Conservation (phyloP, 257 asterid genomes). For the Ligustrum vulgare region DNA sequence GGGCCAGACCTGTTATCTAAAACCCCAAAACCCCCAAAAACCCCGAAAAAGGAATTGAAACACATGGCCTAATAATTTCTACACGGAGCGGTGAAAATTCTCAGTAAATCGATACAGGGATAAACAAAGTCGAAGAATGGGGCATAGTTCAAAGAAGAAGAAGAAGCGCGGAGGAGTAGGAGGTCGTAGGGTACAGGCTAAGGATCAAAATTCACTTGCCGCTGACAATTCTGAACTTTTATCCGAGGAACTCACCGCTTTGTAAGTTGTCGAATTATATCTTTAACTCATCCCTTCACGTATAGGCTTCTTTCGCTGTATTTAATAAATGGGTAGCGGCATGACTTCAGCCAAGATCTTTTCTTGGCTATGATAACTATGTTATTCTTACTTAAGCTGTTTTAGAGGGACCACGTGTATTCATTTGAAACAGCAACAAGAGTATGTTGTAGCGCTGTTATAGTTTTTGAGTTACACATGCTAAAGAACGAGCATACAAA, state of each 20-base stretch:
- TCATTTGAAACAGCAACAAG: too few species aligned
- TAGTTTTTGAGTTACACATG: not conserved
- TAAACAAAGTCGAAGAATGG: constrained; percentile 41
- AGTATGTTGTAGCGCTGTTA: too few species aligned
- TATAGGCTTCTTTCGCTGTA: too few species aligned
- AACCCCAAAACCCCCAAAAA: not conserved
- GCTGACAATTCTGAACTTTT: constrained; percentile 58
- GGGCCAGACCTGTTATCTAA: too few species aligned
- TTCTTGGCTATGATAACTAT: too few species aligned
- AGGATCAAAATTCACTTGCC: constrained; percentile 60
- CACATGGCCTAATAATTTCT: not conserved
- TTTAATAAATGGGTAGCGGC: too few species aligned
- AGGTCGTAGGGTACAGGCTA: constrained; percentile 60
- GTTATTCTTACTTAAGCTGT: too few species aligned
- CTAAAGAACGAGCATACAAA: not conserved
- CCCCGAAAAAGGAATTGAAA: not conserved
- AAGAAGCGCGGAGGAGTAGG: constrained; percentile 59
- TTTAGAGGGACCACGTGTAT: too few species aligned
- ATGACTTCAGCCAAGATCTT: too few species aligned
- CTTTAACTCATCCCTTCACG: not conserved
- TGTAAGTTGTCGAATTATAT: constrained; percentile 44
- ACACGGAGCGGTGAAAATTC: not conserved
- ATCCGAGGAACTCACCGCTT: constrained; percentile 81
- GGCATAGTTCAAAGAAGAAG: constrained; percentile 78
- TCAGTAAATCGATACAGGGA: not conserved